These are phyloP conservation scores for Mortierella sp. DNA, from an alignment of 371 early-diverging fungal species.

Conservation along the genomic window DNA sequence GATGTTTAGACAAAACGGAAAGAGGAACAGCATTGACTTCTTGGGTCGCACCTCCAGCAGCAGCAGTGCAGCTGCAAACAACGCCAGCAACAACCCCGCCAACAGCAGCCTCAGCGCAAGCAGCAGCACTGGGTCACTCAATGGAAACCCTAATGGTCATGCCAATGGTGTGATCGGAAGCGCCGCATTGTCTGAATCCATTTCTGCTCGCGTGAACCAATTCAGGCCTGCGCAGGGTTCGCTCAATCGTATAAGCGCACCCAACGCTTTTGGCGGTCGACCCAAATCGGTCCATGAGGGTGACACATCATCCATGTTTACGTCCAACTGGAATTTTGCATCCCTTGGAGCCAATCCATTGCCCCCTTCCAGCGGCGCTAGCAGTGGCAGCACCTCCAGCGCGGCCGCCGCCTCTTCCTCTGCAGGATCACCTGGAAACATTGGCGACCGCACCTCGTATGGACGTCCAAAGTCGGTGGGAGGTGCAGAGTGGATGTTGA, in stretches of 20 bases:
- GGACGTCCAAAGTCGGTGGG: slow-evolving; percentile 79
- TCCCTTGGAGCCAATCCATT: slow-evolving; percentile 47
- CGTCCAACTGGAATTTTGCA: slow-evolving; percentile 53
- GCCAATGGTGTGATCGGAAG: slow-evolving; percentile 47
- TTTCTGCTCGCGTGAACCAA: slow-evolving; percentile 44
- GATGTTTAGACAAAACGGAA: slow-evolving; percentile 58
- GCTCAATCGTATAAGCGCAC: slow-evolving; percentile 38
- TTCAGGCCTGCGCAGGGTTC: slow-evolving; percentile 36
- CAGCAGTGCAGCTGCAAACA: slow-evolving; percentile 11
- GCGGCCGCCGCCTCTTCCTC: slow-evolving; percentile 15
- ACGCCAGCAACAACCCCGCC: slow-evolving; percentile 10
- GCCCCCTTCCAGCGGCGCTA: slow-evolving; percentile 19
- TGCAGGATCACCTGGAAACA: slow-evolving; percentile 50
- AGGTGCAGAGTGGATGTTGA: slow-evolving; percentile 74
- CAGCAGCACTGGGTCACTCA: slow-evolving; percentile 10
- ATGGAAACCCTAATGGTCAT: slow-evolving; percentile 24
- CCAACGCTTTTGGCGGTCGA: slow-evolving; percentile 36
- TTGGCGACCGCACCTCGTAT: slow-evolving; percentile 57
- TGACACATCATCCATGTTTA: slow-evolving; percentile 64
- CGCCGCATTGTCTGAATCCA: slow-evolving; percentile 32
- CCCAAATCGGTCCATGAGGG: slow-evolving; percentile 68
- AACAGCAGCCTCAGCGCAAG: slow-evolving; percentile 13
- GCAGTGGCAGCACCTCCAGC: slow-evolving; percentile 1
- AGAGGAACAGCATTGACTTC: slow-evolving; percentile 49
- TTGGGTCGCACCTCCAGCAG: slow-evolving; percentile 35